Conservation (phyloP, 768 basidiomycete species). For the Russula lepida region DNA sequence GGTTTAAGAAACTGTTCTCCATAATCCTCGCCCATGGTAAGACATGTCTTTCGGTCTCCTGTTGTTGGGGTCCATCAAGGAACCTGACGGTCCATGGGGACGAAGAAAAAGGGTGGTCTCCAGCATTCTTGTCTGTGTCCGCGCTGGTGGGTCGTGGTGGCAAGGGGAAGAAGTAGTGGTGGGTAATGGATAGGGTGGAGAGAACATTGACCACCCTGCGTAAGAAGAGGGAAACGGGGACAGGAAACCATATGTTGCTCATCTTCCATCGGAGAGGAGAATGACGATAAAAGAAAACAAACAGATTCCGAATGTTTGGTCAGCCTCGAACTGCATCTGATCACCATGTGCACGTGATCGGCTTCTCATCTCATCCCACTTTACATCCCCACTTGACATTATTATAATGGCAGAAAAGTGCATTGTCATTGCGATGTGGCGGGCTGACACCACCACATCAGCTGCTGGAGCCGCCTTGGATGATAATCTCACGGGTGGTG, state of each 20-base stretch:
- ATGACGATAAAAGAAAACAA: neutral
- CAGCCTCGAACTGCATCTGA: neutral
- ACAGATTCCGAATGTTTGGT: neutral
- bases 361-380: no score
- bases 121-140: slow-evolving; percentile 5
- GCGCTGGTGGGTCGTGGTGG: slow-evolving; percentile 22
- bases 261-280: slow-evolving; percentile 26
- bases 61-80: neutral
- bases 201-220: slow-evolving; percentile 61
- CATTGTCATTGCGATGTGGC: neutral
- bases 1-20: neutral
- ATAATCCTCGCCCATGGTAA: neutral
- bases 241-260: slow-evolving; percentile 44
- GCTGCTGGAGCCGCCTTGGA: no score
- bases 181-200: slow-evolving; percentile 61
- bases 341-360: neutral
- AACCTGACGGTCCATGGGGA: neutral
- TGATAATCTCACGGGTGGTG: no score
- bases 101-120: neutral
- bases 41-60: neutral
- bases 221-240: slow-evolving; percentile 51
- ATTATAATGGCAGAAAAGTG: neutral
- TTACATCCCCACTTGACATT: neutral
- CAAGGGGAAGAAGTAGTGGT: slow-evolving; percentile 41
- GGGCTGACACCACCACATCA: neutral